Evolutionary conservation across 1,284 basidiomycete species (phyloP).

Genomic region (Marasmius oreades): DNA sequence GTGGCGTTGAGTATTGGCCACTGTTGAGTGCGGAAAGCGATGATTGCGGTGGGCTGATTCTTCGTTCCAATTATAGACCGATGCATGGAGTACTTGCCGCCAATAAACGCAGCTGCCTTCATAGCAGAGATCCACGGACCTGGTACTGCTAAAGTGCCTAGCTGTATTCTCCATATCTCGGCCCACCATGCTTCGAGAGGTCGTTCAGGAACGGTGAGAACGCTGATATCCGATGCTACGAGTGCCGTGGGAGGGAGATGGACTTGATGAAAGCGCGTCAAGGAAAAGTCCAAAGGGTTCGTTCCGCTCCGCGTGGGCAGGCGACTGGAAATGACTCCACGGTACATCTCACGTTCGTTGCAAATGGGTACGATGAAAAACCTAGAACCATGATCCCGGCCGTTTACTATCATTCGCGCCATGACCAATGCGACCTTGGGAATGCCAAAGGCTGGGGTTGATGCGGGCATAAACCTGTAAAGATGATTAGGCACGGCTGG

Average conservation of each 20-base stretch:
- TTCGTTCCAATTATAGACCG: conserved; percentile 42
- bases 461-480: conserved; percentile 59
- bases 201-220: conserved; percentile 32
- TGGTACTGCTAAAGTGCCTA: conserved; percentile 46
- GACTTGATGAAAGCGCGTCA: conserved; percentile 46
- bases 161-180: conserved; percentile 48
- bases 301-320: conserved; percentile 44
- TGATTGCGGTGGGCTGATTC: conserved; percentile 38
- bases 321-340: conserved; percentile 38
- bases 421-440: conserved; percentile 52
- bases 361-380: conserved; percentile 52
- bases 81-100: conserved; percentile 46
- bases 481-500: background rate
- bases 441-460: conserved; percentile 47
- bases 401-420: conserved; percentile 47
- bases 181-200: conserved; percentile 47
- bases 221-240: conserved; percentile 37
- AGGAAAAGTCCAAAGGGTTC: conserved; percentile 43
- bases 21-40: conserved; percentile 56
- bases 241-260: conserved; percentile 41
- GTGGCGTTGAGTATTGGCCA: conserved; percentile 45
- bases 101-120: conserved; percentile 46
- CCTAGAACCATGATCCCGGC: conserved; percentile 44
- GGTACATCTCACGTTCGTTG: conserved; percentile 46
- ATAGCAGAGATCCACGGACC: conserved; percentile 44